Percentiles rank a stretch among this genome's conserved stretches.
These are phyloP conservation scores for Phylloporus arenicola DNA, from an alignment of 768 basidiomycete genomes.

Conservation along the genomic window DNA sequence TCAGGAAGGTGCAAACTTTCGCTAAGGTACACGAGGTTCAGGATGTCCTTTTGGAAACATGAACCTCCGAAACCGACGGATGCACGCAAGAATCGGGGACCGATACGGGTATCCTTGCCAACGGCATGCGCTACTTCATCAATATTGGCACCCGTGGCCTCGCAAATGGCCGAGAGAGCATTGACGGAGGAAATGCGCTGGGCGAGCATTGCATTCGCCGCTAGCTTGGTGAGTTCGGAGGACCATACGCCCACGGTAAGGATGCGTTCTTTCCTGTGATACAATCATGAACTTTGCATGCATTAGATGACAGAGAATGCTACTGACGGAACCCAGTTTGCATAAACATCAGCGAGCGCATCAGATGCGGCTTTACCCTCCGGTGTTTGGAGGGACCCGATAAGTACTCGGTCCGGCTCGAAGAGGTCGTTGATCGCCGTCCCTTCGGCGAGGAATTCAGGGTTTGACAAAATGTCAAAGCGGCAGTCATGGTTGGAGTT, in stretches of 20 bases:
- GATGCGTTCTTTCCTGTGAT: conserved; percentile 60
- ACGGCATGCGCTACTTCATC: conserved; percentile 95
- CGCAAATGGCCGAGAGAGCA: conserved; percentile 96
- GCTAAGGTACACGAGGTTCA: conserved; percentile 96
- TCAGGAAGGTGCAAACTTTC: conserved; percentile 94
- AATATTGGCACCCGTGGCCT: conserved; percentile 97
- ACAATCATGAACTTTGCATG: neutral
- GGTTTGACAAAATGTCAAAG: conserved; percentile 99
- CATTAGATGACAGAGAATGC: neutral
- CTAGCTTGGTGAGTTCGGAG: conserved; percentile 96
- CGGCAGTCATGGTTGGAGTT: conserved; percentile 89
- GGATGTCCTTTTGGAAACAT: conserved; percentile 99
- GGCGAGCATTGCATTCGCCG: conserved; percentile 98
- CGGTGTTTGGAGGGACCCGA: conserved; percentile 87
- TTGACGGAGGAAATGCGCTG: conserved; percentile 99
- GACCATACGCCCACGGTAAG: conserved; percentile 97
- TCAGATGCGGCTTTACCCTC: conserved; percentile 81
- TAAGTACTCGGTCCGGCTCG: conserved; percentile 90
- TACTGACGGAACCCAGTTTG: conserved; percentile 93
- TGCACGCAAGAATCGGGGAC: conserved; percentile 92
- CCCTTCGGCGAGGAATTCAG: conserved; percentile 98
- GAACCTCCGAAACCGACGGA: conserved; percentile 96
- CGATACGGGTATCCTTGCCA: conserved; percentile 88
- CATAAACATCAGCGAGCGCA: conserved; percentile 76
- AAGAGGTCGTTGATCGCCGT: conserved; percentile 91